Base-by-base conservation (phyloP, 768 basidiomycete genomes). In the Macrolepiota dolichaula region DNA sequence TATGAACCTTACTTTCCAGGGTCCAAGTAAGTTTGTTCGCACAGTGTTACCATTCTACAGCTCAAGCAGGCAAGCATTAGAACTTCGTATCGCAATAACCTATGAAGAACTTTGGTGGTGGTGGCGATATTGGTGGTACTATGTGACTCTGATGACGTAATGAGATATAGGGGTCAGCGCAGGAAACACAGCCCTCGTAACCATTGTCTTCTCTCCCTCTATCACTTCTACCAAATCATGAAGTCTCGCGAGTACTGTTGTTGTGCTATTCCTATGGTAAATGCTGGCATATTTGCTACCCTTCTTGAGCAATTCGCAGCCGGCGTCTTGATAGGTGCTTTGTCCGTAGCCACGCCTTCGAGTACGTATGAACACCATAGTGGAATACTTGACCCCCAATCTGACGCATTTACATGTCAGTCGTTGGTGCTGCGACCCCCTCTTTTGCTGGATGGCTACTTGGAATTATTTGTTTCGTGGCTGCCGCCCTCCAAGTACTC, bases 221-320 rank as follows among this genome's bases (percentile, higher is more conserved):
- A 52, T 62, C 70, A 67, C 66, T 68, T 84, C 64, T 53, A 35
- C 35, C 15, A 61, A 69, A 70, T 63, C 69, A 89, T 91, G 88
- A 90, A 87, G 72, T 75, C 87, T 54, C 84, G 92, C 76, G 88
- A 93, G 52, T 96, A 94, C 70, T 97, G 94, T 69, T 97, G 94
- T 73, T 93, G 91, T 68, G 95, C 95, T 47, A 89, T 98, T 62
- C 96, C 96, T 9, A 75, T 94, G 52, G 79, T 94, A 64, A 96
- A 99, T 76, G 82, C 86, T 63, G 97, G 97, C 35, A 91, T 98
- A 56, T 98, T 97, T 67, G 73, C 84, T 19, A 83, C 89, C 29
- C 73, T 98, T 52, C 71, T 77, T 0, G 92, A 96, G 71, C 95
- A 97, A 74, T 79, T 92, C 46, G 76, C 83, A 15, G 70, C 88